Conservation (phyloP, 1,284 basidiomycete genomes). For the Athelia psychrophila region DNA sequence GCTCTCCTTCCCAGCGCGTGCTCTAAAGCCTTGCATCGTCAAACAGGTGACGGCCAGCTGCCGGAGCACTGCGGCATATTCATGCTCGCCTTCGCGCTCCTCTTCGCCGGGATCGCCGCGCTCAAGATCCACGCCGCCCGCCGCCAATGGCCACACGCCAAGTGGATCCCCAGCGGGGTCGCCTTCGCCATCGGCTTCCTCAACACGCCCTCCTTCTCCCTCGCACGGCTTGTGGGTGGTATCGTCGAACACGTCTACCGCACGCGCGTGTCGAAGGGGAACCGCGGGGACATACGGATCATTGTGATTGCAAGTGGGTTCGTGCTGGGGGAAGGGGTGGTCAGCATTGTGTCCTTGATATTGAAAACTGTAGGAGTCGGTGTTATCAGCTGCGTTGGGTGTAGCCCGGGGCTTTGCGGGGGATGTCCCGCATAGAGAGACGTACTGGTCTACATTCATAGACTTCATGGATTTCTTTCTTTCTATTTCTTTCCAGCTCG, state of each 20-base stretch:
- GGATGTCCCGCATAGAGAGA: conserved; percentile 48
- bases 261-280: conserved; percentile 44
- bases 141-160: conserved; percentile 46
- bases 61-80: conserved; percentile 77
- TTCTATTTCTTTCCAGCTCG: too few species aligned
- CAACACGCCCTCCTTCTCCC: conserved; percentile 93
- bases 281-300: conserved; percentile 62
- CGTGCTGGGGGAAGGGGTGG: conserved; percentile 91
- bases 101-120: conserved; percentile 69
- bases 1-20: conserved; percentile 2
- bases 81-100: conserved; percentile 75
- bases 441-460: neutral
- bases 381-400: conserved; percentile 83
- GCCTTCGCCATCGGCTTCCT: conserved; percentile 90
- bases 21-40: conserved; percentile 10
- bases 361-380: conserved; percentile 75
- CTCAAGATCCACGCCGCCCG: conserved; percentile 62
- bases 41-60: conserved; percentile 73
- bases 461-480: neutral
- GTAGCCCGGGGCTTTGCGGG: conserved; percentile 69
- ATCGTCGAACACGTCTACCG: conserved; percentile 73
- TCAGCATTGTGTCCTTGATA: conserved; percentile 79
- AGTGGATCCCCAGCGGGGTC: conserved; percentile 87
- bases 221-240: conserved; percentile 90
- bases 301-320: conserved; percentile 94